phyloP scores from a whole-genome alignment of 1,284 basidiomycete genomes.

The Cutaneotrichosporon sp. region DNA sequence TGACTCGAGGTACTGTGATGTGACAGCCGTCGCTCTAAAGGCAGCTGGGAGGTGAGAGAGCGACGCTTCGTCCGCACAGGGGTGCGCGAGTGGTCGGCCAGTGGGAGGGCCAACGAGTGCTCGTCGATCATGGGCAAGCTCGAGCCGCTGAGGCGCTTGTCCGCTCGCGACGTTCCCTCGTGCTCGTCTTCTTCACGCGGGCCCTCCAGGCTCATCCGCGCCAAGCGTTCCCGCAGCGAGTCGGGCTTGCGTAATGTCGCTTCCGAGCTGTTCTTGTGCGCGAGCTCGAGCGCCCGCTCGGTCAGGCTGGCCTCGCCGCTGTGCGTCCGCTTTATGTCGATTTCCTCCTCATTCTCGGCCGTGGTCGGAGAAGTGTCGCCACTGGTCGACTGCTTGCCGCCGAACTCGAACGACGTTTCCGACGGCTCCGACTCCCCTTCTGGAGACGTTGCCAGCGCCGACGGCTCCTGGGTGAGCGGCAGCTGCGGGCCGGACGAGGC shows the following conservation, averaged over 20 bases:
- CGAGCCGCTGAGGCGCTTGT: conserved; percentile 52
- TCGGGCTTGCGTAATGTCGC: conserved; percentile 51
- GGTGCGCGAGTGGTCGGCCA: conserved; percentile 65
- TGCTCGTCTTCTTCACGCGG: conserved; percentile 47
- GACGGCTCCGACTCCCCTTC: conserved; percentile 32
- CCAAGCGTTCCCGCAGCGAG: conserved; percentile 16
- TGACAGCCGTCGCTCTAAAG: conserved; percentile 52
- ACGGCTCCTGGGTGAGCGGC: conserved; percentile 6
- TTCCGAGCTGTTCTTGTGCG: conserved; percentile 54
- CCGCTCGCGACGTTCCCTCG: conserved; percentile 17
- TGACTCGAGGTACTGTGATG: conserved; percentile 40
- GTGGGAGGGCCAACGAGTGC: conserved; percentile 44
- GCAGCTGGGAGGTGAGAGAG: conserved; percentile 77
- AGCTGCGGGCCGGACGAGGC: conserved; percentile 34
- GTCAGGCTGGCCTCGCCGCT: conserved; percentile 46
- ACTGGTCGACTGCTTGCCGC: conserved; percentile 34
- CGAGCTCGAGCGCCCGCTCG: conserved; percentile 37
- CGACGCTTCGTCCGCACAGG: conserved; percentile 92
- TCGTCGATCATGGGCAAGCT: conserved; percentile 38
- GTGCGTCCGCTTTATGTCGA: conserved; percentile 26
- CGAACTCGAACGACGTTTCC: conserved; percentile 43
- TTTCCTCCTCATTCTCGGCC: conserved; percentile 42
- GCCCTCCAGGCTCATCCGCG: conserved; percentile 29
- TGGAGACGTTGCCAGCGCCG: conserved; percentile 11
- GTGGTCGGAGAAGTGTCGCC: conserved; percentile 50